Conservation (phyloP, 495 filamentous ascomycete species). For the Aspergillus incahuasiensis region DNA sequence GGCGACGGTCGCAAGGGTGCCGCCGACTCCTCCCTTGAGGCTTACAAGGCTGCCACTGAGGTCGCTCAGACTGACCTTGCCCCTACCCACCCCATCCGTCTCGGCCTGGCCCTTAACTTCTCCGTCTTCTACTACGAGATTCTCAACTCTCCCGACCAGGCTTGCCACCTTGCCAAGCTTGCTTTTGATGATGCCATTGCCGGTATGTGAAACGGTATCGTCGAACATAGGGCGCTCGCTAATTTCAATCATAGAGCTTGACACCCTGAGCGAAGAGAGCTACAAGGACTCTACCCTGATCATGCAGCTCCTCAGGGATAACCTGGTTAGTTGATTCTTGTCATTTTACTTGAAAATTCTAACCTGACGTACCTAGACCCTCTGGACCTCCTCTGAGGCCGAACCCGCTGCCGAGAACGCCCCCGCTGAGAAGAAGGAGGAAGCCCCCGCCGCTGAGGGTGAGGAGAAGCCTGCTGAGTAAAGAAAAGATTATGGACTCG, state of each 20-base stretch:
- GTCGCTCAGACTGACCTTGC: conserved; percentile 97
- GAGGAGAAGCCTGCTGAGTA: conserved; percentile 61
- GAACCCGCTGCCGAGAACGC: conserved; percentile 61
- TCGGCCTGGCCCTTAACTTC: conserved; percentile 98
- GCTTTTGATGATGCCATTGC: conserved; percentile 99
- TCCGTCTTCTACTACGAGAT: conserved; percentile 99
- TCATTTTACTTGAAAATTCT: background rate
- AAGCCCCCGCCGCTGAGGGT: conserved; percentile 51
- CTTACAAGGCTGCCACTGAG: conserved; percentile 97
- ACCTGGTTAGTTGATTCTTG: conserved; percentile 66
- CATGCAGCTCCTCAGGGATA: conserved; percentile 99
- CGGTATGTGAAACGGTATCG: conserved; percentile 51
- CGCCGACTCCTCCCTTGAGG: conserved; percentile 93
- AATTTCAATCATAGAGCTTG: conserved; percentile 65
- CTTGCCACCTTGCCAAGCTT: conserved; percentile 98
- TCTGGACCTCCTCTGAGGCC: conserved; percentile 98
- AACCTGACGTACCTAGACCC: conserved; percentile 61
- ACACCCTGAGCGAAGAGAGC: conserved; percentile 98
- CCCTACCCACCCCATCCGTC: conserved; percentile 97
- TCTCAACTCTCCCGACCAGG: conserved; percentile 96
- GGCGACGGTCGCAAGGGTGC: conserved; percentile 97
- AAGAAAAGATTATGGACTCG: conserved; percentile 39
- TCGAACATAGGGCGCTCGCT: conserved; percentile 3
- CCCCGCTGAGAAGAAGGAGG: conserved; percentile 56
- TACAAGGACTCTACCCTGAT: conserved; percentile 99